phyloP scores from a whole-genome alignment of 202 grass and related monocot genomes.

The Sporobolus alterniflorus region DNA sequence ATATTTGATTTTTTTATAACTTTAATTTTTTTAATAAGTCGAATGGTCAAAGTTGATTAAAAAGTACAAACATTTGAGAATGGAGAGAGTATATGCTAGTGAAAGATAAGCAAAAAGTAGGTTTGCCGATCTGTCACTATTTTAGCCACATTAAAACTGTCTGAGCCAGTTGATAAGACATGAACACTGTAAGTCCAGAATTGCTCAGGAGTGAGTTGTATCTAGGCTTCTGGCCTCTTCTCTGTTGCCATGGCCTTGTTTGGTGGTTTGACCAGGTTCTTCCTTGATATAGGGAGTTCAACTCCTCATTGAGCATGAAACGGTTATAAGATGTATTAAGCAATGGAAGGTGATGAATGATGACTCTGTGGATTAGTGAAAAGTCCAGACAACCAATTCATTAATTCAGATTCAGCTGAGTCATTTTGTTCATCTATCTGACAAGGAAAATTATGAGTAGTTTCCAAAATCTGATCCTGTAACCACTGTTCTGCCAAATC shows the following conservation, averaged over 20 bases:
- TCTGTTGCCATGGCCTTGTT: not conserved
- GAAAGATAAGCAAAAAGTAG: conserved; percentile 23
- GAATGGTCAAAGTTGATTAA: too few relatives aligned
- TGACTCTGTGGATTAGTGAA: not conserved
- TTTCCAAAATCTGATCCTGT: not conserved
- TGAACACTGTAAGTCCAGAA: conserved; percentile 11
- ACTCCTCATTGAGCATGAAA: not conserved
- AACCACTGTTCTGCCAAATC: conserved; percentile 2
- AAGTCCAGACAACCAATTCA: not conserved
- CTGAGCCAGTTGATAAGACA: conserved; percentile 1
- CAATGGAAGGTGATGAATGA: not conserved
- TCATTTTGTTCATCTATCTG: conserved; percentile 3
- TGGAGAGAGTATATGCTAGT: conserved; percentile 11
- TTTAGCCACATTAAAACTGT: not conserved
- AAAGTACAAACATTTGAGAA: too few relatives aligned
- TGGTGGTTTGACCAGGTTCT: not conserved
- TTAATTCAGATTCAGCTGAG: not conserved
- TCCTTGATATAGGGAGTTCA: not conserved
- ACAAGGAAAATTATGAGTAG: not conserved
- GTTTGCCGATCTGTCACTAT: conserved; percentile 34
- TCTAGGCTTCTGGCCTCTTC: not conserved
- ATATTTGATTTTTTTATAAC: too few relatives aligned
- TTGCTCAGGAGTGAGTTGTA: not conserved
- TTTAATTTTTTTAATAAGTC: too few relatives aligned
- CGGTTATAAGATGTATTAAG: not conserved